Conservation (phyloP, 1,139 yeast species). For the Suhomyces taliae region DNA sequence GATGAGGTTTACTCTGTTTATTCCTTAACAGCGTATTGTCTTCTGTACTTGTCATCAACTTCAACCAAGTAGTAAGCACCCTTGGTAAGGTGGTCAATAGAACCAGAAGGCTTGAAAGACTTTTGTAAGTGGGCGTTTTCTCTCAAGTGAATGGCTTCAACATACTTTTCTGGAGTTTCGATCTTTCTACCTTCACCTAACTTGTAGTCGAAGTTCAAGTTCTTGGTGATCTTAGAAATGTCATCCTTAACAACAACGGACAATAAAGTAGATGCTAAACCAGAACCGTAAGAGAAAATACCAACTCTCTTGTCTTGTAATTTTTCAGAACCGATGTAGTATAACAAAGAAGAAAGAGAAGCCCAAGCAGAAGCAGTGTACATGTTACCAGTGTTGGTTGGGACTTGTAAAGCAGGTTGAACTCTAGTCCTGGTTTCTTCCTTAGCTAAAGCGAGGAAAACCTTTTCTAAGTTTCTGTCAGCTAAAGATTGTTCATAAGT, state of each 20-base stretch:
- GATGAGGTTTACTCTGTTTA: conserved; percentile 18
- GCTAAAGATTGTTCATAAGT: conserved; percentile 77
- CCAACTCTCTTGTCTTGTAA: conserved; percentile 86
- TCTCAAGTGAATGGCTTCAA: conserved; percentile 78
- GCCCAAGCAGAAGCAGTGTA: conserved; percentile 95
- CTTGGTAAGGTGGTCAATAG: conserved; percentile 62
- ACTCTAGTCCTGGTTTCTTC: conserved; percentile 68
- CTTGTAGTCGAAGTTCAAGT: conserved; percentile 67
- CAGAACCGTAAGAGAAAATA: conserved; percentile 96
- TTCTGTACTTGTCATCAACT: conserved; percentile 87
- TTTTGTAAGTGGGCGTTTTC: conserved; percentile 87
- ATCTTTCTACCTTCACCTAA: conserved; percentile 63
- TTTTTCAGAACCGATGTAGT: conserved; percentile 69
- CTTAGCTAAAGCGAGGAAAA: conserved; percentile 79
- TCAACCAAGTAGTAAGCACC: conserved; percentile 86
- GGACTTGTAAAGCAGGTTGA: conserved; percentile 76
- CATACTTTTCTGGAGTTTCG: conserved; percentile 77
- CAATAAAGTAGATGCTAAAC: conserved; percentile 89
- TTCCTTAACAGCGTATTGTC: conserved; percentile 68
- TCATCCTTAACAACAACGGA: conserved; percentile 83
- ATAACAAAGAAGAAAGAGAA: conserved; percentile 77
- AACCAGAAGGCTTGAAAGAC: conserved; percentile 74
- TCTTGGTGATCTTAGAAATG: conserved; percentile 62
- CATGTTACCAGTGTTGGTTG: conserved; percentile 98
- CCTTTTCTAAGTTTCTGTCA: conserved; percentile 82